Percentiles rank a stretch among this genome's conserved stretches.
These are phyloP conservation scores for Epithele typhae DNA, from an alignment of 768 basidiomycete genomes.

Conservation along the genomic window DNA sequence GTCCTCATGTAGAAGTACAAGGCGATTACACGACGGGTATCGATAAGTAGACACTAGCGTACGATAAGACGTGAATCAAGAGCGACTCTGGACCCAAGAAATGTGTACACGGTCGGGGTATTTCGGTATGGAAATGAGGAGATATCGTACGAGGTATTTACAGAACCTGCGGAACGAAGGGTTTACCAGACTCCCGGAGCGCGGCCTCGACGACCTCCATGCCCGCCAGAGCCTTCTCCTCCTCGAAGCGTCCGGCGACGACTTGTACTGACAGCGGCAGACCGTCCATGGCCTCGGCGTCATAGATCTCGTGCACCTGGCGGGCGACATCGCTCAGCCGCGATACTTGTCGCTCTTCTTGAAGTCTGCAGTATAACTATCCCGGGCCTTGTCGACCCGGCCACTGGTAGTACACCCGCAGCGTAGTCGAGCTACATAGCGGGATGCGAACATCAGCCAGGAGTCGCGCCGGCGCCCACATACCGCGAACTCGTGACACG, in stretches of 20 bases:
- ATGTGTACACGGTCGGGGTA: too few relatives aligned
- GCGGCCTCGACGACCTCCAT: constrained; percentile 36
- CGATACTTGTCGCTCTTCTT: constrained; percentile 18
- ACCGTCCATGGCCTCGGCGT: constrained; percentile 37
- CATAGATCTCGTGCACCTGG: constrained; percentile 38
- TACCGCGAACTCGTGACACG: too few relatives aligned
- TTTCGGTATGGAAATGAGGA: too few relatives aligned
- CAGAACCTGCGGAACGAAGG: constrained; percentile 10
- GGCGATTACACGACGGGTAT: too few relatives aligned
- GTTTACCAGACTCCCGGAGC: constrained; percentile 10
- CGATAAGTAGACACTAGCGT: too few relatives aligned
- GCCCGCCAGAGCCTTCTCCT: constrained; percentile 44
- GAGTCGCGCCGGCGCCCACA: too few relatives aligned
- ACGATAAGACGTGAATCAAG: too few relatives aligned
- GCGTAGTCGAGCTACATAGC: constrained; percentile 39
- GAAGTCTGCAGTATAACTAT: constrained; percentile 25
- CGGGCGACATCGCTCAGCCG: constrained; percentile 35
- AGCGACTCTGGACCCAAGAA: too few relatives aligned
- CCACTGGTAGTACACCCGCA: constrained; percentile 44
- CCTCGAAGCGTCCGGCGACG: constrained; percentile 38
- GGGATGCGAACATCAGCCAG: not conserved
- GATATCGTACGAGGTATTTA: too few relatives aligned
- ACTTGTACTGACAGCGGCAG: constrained; percentile 43
- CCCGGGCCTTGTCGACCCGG: constrained; percentile 30
- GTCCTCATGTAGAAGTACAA: not conserved